Conservation (phyloP, 495 filamentous ascomycete genomes). For the Penicillium lagena region DNA sequence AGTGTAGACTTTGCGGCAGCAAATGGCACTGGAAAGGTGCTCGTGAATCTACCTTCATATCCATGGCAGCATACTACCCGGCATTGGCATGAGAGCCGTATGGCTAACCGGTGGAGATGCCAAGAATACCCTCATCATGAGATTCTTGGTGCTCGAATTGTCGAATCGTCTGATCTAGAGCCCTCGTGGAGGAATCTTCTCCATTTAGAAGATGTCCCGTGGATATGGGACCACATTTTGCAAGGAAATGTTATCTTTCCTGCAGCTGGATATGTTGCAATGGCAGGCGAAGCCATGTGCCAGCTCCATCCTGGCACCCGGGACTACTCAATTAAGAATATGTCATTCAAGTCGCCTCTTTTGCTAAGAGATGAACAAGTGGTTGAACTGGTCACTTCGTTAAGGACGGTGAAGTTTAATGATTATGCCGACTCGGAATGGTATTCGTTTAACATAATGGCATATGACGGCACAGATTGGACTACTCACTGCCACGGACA, state of each 20-base stretch:
- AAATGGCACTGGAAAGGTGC: slow-evolving; percentile 34
- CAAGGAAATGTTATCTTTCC: slow-evolving; percentile 35
- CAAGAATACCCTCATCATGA: slow-evolving; percentile 34
- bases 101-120: slow-evolving; percentile 35
- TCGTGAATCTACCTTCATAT: slow-evolving; percentile 12
- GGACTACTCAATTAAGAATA: too few species aligned
- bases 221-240: slow-evolving; percentile 41
- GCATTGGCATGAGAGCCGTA: slow-evolving; percentile 41
- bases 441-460: too few species aligned
- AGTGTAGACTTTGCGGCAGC: slow-evolving; percentile 9
- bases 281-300: slow-evolving; percentile 35
- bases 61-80: slow-evolving; percentile 13
- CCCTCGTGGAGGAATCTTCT: slow-evolving; percentile 44
- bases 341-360: too few species aligned
- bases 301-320: too few species aligned
- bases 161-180: slow-evolving; percentile 28
- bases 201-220: slow-evolving; percentile 30
- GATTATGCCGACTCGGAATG: too few species aligned
- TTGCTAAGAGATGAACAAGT: too few species aligned
- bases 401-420: too few species aligned
- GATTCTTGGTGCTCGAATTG: slow-evolving; percentile 33
- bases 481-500: too few species aligned
- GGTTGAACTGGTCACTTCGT: too few species aligned
- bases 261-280: slow-evolving; percentile 36
- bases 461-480: too few species aligned